phyloP scores from a whole-genome alignment of 345 rosid genomes.

The Brassica rapa region DNA sequence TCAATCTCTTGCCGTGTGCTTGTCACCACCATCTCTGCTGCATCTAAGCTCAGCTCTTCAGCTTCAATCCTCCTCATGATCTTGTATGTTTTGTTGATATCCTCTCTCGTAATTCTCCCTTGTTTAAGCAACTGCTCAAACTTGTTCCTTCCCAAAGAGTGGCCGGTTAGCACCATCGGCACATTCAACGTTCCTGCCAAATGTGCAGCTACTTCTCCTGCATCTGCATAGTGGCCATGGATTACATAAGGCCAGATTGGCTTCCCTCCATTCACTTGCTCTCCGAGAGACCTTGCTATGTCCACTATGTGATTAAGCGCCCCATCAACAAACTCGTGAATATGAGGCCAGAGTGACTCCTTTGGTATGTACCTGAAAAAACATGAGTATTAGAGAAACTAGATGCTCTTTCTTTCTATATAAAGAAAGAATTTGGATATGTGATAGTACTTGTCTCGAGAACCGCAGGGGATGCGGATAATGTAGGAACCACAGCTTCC shows the following conservation, averaged over 20 bases:
- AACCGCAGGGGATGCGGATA: slow-evolving; percentile 89
- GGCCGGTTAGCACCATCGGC: slow-evolving; percentile 98
- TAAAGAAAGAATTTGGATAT: too few relatives aligned
- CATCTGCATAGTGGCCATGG: slow-evolving; percentile 97
- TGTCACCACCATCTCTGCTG: slow-evolving; percentile 94
- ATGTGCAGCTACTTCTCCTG: slow-evolving; percentile 90
- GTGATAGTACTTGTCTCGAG: slow-evolving; percentile 75
- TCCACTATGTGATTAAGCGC: slow-evolving; percentile 85
- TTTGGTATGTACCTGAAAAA: slow-evolving; percentile 44
- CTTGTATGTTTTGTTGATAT: slow-evolving; percentile 85
- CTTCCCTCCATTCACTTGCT: slow-evolving; percentile 71
- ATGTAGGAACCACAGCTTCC: slow-evolving; percentile 85
- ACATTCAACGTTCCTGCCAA: slow-evolving; percentile 92
- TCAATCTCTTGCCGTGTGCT: slow-evolving; percentile 96
- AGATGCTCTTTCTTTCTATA: not conserved
- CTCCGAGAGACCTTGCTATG: slow-evolving; percentile 85
- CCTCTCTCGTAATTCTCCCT: slow-evolving; percentile 85
- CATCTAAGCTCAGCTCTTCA: slow-evolving; percentile 91
- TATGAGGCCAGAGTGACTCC: slow-evolving; percentile 86
- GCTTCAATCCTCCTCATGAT: slow-evolving; percentile 95
- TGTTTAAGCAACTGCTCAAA: slow-evolving; percentile 93
- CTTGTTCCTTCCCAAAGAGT: slow-evolving; percentile 96
- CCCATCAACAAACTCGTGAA: slow-evolving; percentile 96
- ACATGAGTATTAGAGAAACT: slow-evolving; percentile 25
- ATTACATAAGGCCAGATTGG: slow-evolving; percentile 97